Conservation (phyloP, 441 rosid genomes). For the Bruguiera hainesii region DNA sequence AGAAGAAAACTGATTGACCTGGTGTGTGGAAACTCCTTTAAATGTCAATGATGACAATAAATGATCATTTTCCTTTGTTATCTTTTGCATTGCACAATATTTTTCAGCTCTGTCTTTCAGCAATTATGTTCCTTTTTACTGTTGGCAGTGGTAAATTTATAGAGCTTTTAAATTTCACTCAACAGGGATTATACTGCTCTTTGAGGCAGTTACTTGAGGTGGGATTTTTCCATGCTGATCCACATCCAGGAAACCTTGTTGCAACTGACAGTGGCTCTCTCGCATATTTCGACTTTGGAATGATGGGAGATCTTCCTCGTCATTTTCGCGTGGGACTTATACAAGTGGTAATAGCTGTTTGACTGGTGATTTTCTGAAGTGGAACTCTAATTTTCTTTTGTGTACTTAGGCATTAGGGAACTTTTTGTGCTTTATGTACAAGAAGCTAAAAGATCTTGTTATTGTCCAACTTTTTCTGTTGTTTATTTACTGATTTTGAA, state of each 20-base stretch:
- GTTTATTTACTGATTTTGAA: slow-evolving; percentile 1
- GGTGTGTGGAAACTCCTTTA: slow-evolving; percentile 36
- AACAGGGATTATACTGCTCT: slow-evolving; percentile 90
- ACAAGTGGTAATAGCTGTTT: slow-evolving; percentile 62
- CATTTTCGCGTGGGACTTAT: slow-evolving; percentile 97
- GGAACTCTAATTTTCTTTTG: background rate
- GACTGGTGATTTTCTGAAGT: slow-evolving; percentile 6
- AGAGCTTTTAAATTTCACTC: slow-evolving; percentile 20
- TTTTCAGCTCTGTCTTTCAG: slow-evolving; percentile 1
- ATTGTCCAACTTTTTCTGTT: background rate
- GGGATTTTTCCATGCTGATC: slow-evolving; percentile 99
- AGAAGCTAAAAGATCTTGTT: too few relatives aligned
- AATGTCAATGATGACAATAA: slow-evolving; percentile 3
- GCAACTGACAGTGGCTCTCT: slow-evolving; percentile 70
- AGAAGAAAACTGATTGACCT: slow-evolving; percentile 81
- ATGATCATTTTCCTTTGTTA: slow-evolving; percentile 4
- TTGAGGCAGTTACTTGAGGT: slow-evolving; percentile 94
- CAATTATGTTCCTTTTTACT: background rate
- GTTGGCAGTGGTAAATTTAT: slow-evolving; percentile 1
- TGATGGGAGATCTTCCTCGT: slow-evolving; percentile 99
- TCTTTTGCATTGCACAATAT: background rate
- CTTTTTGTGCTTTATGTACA: too few relatives aligned
- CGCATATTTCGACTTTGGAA: slow-evolving; percentile 97
- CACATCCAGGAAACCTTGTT: slow-evolving; percentile 99
- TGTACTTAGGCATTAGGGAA: background rate